Evolutionary conservation across 2,329 filamentous ascomycete genomes (phyloP), one percentile per base, ranked within the genome.

Genomic region (Chaetomiaceae sp.): DNA sequence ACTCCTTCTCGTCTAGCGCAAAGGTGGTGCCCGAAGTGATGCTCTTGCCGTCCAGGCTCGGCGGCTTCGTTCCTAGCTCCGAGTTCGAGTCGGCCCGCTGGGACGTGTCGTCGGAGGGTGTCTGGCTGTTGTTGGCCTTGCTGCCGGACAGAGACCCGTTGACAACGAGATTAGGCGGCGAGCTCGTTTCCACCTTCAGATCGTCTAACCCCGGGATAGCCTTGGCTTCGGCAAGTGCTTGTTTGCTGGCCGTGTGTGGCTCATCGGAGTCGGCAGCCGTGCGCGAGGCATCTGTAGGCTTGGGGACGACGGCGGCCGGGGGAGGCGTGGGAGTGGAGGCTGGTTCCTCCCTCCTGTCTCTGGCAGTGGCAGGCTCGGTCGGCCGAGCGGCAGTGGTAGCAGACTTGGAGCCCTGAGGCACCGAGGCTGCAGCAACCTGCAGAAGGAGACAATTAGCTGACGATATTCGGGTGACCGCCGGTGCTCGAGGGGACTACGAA

Each of bases 1-100:
- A 96, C 68, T 96, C 92, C 69, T 96, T 96, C 71, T 97, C 92
- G 65, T 97, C 92, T 66, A 96, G 76, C n/a, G 89, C 91, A 47
- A 96, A 96, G 0, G 92, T 96, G 4, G 90, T 95, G 15, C 89
- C 90, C 23, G 92, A 97, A 4, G 90, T 90, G 63, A 95, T 89
- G 68, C 91, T 96, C 73, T 96, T 96, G 45, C 89, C 91, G 68
- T 96, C 92, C 37, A 96, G 78, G 66, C 91, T 96, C 33, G 89
- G 87, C 47, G 89, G 89, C 71, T 96, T 96, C 3, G 85, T 91
- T 36, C 77, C 82, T 25, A 84, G 71, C 52, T 86, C 83, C 3
- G 82, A 86, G 61, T 72, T 80, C 2, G 82, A 85, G 65, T 86
- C 83, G 38, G 80, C 78, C 64, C 75, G 76, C 59, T 78, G 79